Conservation (phyloP, 331 rosid genomes). For the Saraca asoca region DNA sequence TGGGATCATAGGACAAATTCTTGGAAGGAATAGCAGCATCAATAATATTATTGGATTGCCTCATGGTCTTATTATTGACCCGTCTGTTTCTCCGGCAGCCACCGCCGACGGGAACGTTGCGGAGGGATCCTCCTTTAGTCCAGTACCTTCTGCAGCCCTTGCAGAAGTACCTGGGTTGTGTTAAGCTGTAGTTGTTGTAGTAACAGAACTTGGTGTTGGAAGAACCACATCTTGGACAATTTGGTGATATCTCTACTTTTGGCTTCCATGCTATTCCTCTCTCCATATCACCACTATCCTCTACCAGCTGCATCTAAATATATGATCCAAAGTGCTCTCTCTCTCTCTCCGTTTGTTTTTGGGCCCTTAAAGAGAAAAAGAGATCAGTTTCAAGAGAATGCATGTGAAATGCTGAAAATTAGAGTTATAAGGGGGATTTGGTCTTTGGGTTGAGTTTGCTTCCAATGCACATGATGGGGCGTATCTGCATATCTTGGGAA, state of each 20-base stretch:
- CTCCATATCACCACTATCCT: constrained; percentile 55
- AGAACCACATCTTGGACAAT: constrained; percentile 88
- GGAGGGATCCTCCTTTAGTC: constrained; percentile 97
- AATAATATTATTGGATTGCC: constrained; percentile 35
- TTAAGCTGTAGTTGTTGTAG: constrained; percentile 87
- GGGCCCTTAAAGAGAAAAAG: constrained; percentile 15
- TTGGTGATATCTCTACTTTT: constrained; percentile 64
- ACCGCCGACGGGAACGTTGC: constrained; percentile 84
- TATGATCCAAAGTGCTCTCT: constrained; percentile 33
- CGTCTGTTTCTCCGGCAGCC: constrained; percentile 83
- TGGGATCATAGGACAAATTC: constrained; percentile 41
- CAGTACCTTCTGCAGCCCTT: constrained; percentile 86
- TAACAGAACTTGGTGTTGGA: constrained; percentile 88
- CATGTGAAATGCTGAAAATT: constrained; percentile 23
- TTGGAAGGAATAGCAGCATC: constrained; percentile 33
- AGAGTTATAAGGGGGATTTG: constrained; percentile 36
- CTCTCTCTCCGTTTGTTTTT: constrained; percentile 25
- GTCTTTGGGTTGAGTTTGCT: constrained; percentile 31
- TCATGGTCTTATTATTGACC: constrained; percentile 45
- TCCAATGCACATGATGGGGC: constrained; percentile 41
- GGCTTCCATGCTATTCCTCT: constrained; percentile 74
- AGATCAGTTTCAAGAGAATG: constrained; percentile 26
- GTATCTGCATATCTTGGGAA: constrained; percentile 40
- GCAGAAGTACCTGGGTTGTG: constrained; percentile 93
- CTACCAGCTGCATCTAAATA: constrained; percentile 37